Evolutionary conservation across 805 yeast species (phyloP), one percentile per base, ranked within the genome.

Genomic region (Starmerella sp.): DNA sequence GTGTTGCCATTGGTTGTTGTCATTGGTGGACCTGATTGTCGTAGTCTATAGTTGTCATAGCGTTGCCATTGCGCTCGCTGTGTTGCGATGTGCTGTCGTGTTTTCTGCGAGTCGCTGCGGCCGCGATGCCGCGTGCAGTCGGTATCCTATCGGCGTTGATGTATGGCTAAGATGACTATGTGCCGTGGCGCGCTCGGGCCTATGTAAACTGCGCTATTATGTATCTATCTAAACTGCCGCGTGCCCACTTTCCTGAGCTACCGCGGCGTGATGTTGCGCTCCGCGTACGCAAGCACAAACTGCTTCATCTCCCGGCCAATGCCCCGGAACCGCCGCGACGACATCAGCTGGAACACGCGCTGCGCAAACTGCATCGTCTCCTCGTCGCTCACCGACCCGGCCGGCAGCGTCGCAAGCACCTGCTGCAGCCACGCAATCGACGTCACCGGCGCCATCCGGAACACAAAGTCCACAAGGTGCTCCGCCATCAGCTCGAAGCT

Each of bases 251-350:
- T 14, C 7, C 4, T 11, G 15, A 6, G 10, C 41, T 35, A 54
- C 5, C 65, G 63, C 2, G 65, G 60, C 29, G 54, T 29, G 39
- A 56, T 29, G 50, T 54, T 58, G n/a, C 65, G 59, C 31, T 60
- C 66, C 14, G 60, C 56, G 59, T 58, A 65, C 43, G 62, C 73
- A 59, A 67, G 77, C 66, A 54, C 80, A 66, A 90, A 91, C 65
- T 84, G 91, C 63, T 81, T 79, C 53, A 90, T 72, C 46, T 85
- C 76, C 3, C 80, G 73, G 63, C 95, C 78, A 30, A 87, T 80
- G 60, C 86, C 78, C 66, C 91, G 78, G 67, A 75, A 81, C 68
- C 88, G 90, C 63, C 79, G 82, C 29, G 82, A 79, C 38, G 75
- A 76, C 50, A 67, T 43, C 14, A 63, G 60, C 9, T 61, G 54